Conservation (phyloP, 1,284 basidiomycete genomes). For the Heterobasidion occidentale region DNA sequence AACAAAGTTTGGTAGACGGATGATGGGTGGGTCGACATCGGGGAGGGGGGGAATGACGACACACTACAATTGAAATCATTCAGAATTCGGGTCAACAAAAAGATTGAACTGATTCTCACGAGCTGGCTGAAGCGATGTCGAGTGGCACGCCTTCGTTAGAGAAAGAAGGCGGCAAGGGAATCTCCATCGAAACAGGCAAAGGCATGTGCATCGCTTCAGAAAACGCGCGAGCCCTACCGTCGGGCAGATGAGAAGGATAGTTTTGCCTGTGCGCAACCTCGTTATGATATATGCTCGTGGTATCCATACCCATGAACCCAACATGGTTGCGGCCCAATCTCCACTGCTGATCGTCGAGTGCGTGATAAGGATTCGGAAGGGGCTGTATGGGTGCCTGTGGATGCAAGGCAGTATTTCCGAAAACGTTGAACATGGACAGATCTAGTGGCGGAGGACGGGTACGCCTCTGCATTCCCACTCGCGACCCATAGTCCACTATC, state of each 20-base stretch:
- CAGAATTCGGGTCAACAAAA: neutral
- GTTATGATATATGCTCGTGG: too few relatives aligned
- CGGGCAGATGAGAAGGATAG: neutral
- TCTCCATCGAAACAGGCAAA: neutral
- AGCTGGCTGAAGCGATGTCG: too few relatives aligned
- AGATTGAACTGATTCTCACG: neutral
- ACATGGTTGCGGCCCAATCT: neutral
- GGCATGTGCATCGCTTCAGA: neutral
- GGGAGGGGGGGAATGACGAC: neutral
- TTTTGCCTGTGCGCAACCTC: neutral
- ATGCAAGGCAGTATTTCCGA: neutral
- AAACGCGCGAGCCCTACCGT: neutral
- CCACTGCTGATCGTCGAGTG: neutral
- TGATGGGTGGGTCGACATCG: neutral
- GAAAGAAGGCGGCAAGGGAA: neutral
- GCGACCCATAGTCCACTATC: too few relatives aligned
- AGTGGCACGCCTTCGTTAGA: neutral
- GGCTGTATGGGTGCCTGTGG: neutral
- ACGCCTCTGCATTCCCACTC: neutral
- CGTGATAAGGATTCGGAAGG: neutral
- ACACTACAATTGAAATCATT: neutral
- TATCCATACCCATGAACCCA: neutral
- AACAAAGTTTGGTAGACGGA: neutral
- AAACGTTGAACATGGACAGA: neutral
- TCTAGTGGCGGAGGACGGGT: constrained; percentile 6